Conservation (phyloP, 768 basidiomycete species). For the Termitomyces sp. region DNA sequence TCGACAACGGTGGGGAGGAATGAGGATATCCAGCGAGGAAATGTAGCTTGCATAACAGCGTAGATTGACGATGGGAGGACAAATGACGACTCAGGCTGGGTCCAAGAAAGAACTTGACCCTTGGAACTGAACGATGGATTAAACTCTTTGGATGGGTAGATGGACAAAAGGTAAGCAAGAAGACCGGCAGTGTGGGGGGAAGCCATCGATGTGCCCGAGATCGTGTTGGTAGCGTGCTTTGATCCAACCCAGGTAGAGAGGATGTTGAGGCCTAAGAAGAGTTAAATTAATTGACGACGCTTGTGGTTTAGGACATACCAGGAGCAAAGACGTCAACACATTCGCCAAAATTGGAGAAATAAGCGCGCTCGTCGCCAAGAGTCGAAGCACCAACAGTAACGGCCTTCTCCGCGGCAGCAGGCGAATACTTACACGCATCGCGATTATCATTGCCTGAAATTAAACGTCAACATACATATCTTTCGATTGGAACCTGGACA, state of each 20-base stretch:
- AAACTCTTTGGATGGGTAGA: slow-evolving; percentile 69
- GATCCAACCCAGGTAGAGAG: slow-evolving; percentile 79
- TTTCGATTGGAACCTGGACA: slow-evolving; percentile 17
- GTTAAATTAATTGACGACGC: neutral
- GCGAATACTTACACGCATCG: slow-evolving; percentile 91
- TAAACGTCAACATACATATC: neutral
- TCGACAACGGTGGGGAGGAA: slow-evolving; percentile 50
- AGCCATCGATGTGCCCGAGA: slow-evolving; percentile 94
- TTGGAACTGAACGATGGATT: slow-evolving; percentile 40
- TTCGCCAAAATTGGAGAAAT: slow-evolving; percentile 87
- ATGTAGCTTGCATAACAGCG: slow-evolving; percentile 43
- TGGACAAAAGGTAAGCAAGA: slow-evolving; percentile 86
- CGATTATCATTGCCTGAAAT: slow-evolving; percentile 70
- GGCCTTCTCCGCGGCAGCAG: slow-evolving; percentile 83
- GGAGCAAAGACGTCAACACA: slow-evolving; percentile 95
- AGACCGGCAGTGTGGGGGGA: slow-evolving; percentile 90
- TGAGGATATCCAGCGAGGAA: slow-evolving; percentile 52
- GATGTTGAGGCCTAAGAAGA: slow-evolving; percentile 65
- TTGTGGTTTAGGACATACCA: slow-evolving; percentile 30
- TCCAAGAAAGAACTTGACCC: slow-evolving; percentile 28
- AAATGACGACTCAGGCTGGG: slow-evolving; percentile 26
- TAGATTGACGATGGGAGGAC: slow-evolving; percentile 41
- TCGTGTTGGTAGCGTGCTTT: slow-evolving; percentile 54
- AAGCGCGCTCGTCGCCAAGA: slow-evolving; percentile 73
- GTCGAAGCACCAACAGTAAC: slow-evolving; percentile 94